Base-by-base conservation (phyloP, 106 monocot species). In the Xerophyta viscosa region DNA sequence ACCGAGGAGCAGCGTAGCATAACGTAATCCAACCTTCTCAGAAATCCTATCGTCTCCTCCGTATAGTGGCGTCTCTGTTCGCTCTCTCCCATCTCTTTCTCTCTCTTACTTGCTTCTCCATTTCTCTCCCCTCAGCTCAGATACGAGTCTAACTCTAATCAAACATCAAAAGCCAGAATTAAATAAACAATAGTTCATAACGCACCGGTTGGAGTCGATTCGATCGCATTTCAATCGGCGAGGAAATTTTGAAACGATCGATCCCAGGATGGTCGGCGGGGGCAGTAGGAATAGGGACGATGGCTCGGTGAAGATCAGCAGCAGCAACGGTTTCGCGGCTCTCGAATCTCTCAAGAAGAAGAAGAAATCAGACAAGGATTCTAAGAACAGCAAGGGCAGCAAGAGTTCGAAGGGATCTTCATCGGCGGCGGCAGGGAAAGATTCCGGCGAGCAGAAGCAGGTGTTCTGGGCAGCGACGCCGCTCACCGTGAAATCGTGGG, bases 331-430 rank as follows among this genome's bases (percentile, higher is more conserved):
- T 44, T 60, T 60, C 29, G 60, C 60, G 5, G 60, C 60, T 8
- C 60, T 60, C 29, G 60, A 60, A 2, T 18, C 46, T 8, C 60
- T 60, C 7, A 60, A 27, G 46, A 60, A 60, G 60, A 60, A 60
- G 46, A 60, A 60, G 60, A 60, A 60, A 27, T 46, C 29, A 2
- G 54, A 54, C 33, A 54, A 52, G 39, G 44, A 58, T 6, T 50
- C 50, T 3, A 5, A 21, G 21, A 57, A 57, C 41, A 57, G 18
- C 36, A 60, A 60, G 29, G 28, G 13, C 15, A 12, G 13, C 39
- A 39, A 39, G 15, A 12, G 13, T 39, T 39, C 39, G 10, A 39
- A 39, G 39, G 15, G 39, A 12, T 2, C 39, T 39, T 39, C 39
- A 15, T 26, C 19, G 1, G 10, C 27, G 46, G 20, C 12, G 42